phyloP scores from a whole-genome alignment of 768 basidiomycete species.

The Rhodotorula paludigena region DNA sequence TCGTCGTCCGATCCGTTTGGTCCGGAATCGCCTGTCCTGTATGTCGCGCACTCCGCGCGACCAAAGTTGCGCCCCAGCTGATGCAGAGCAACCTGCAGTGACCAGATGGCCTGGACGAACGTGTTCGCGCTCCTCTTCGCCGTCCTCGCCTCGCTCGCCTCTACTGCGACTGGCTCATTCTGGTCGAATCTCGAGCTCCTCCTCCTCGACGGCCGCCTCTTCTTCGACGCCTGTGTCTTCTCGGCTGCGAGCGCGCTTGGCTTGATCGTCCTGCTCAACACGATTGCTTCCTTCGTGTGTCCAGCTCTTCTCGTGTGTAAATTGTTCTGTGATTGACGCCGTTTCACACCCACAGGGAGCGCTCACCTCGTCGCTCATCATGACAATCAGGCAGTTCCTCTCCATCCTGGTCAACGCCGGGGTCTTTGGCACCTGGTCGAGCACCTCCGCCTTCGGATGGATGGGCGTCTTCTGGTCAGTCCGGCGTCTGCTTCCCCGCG shows the following conservation, averaged over 20 bases:
- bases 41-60: constrained; percentile 15
- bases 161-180: constrained; percentile 24
- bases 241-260: constrained; percentile 31
- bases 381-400: constrained; percentile 42
- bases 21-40: constrained; percentile 38
- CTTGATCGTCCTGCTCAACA: constrained; percentile 39
- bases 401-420: constrained; percentile 43
- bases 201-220: constrained; percentile 1
- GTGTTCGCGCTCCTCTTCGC: constrained; percentile 32
- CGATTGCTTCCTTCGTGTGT: constrained; percentile 39
- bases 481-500: neutral
- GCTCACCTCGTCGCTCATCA: constrained; percentile 30
- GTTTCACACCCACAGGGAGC: constrained; percentile 10
- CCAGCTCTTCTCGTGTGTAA: neutral
- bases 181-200: constrained; percentile 27
- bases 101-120: constrained; percentile 39
- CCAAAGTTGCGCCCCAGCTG: neutral
- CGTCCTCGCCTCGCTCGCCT: constrained; percentile 11
- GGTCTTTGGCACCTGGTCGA: constrained; percentile 39
- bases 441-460: constrained; percentile 38
- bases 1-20: constrained; percentile 37
- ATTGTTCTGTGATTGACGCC: constrained; percentile 1
- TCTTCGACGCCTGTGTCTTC: constrained; percentile 35
- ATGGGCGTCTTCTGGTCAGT: constrained; percentile 36
- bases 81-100: neutral